Evolutionary conservation across 441 rosid genomes (phyloP).

Genomic region (Pelargonium citronellum): DNA sequence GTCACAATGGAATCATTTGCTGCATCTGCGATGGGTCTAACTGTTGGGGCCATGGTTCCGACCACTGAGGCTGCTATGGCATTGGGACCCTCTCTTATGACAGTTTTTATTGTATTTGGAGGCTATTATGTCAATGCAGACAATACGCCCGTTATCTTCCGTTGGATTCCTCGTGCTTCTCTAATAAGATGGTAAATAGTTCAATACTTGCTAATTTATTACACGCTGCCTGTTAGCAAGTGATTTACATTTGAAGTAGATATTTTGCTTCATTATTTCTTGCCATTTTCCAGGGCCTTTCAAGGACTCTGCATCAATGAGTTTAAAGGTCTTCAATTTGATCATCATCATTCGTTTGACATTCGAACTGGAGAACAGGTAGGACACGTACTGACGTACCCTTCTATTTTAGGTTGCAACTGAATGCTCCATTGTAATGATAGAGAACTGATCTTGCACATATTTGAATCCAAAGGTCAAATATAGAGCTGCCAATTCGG

Average conservation of each 20-base stretch:
- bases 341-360: slow-evolving; percentile 68
- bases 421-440: background rate
- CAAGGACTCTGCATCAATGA: slow-evolving; percentile 96
- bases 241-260: background rate
- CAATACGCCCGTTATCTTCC: slow-evolving; percentile 81
- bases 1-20: slow-evolving; percentile 86
- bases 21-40: slow-evolving; percentile 97
- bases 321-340: slow-evolving; percentile 73
- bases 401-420: background rate
- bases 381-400: slow-evolving; percentile 11
- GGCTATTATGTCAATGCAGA: slow-evolving; percentile 86
- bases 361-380: slow-evolving; percentile 95
- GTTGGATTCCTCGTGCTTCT: slow-evolving; percentile 88
- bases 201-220: background rate
- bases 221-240: background rate
- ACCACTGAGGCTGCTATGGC: slow-evolving; percentile 98
- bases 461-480: background rate
- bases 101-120: slow-evolving; percentile 88
- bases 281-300: slow-evolving; percentile 69
- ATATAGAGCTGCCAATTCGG: too few species aligned
- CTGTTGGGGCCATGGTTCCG: slow-evolving; percentile 96
- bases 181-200: slow-evolving; percentile 72
- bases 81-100: slow-evolving; percentile 94
- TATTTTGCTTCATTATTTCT: slow-evolving; percentile 1
- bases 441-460: background rate